Evolutionary conservation across 257 asterid genomes (phyloP), one percentile per base, ranked within the genome.

Genomic region (Fraxinus anomala): DNA sequence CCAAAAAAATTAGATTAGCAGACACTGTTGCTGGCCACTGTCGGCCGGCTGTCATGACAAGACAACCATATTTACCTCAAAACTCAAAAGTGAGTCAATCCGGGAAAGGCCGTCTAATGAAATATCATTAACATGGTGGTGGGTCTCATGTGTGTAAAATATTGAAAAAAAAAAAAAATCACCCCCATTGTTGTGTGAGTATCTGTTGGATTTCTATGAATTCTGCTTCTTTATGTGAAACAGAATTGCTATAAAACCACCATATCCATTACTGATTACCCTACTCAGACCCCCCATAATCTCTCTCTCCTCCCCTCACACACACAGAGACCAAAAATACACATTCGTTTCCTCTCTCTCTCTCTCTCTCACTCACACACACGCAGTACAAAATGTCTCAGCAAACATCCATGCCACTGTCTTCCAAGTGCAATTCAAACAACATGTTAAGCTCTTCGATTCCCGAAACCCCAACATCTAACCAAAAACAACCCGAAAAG

Each of bases 361-460:
- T 30, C 33, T 30, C 36, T 4, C 36, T 54, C 82, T 19, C 78
- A 42, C 26, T n/a, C 1, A n/a, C 10, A 56, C 66, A 0, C 6
- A 61, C 2, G 9, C 33, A 24, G 31, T 23, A 61, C 30, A 56
- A 11, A 69, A 86, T 90, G 94, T 87, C 88, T 81, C 87, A 86
- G 71, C 88, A 79, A 68, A 81, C 79, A 65, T 63, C 44, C 13
- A n/a, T 42, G 68, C 14, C 24, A 56, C 36, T 28, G 76, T 69
- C 83, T n/a, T 17, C 28, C 68, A 5, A 23, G 17, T 23, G 68
- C 68, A 61, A 61, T 61, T 23, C 68, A 61, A 7, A 61, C 68
- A 61, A 42, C 28, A 7, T 56, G 66, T n/a, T 56, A 56, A 56
- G 28, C 28, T 5, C 66, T 21, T 56, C n/a, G 28, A 6, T 56